phyloP scores from a whole-genome alignment of 345 rosid genomes.

The Eucalyptus tenuipes region DNA sequence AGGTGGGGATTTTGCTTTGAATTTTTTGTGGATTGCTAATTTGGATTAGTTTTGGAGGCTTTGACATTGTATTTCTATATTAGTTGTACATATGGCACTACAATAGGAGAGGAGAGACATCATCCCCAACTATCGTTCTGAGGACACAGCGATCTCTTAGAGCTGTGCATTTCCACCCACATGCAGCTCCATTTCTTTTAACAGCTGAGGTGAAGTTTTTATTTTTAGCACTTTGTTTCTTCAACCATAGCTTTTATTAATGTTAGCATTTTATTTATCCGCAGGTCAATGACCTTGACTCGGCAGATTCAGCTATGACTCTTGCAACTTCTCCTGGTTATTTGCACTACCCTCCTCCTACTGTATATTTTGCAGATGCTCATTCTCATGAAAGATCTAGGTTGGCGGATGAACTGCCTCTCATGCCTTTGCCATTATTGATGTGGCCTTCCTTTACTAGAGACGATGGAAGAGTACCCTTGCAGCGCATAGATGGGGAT shows the following conservation, averaged over 20 bases:
- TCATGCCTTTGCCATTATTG: slow-evolving; percentile 33
- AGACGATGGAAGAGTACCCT: slow-evolving; percentile 27
- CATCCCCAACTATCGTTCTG: slow-evolving; percentile 47
- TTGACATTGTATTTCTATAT: slow-evolving; percentile 1
- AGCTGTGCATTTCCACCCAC: slow-evolving; percentile 76
- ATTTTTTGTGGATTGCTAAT: not conserved
- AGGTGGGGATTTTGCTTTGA: slow-evolving; percentile 21
- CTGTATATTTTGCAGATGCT: slow-evolving; percentile 42
- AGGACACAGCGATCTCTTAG: slow-evolving; percentile 63
- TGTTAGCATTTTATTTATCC: slow-evolving; percentile 12
- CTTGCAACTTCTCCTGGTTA: slow-evolving; percentile 58
- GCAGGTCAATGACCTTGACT: slow-evolving; percentile 80
- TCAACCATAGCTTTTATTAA: not conserved
- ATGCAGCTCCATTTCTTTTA: slow-evolving; percentile 60
- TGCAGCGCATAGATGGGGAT: slow-evolving; percentile 26
- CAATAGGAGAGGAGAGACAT: slow-evolving; percentile 46
- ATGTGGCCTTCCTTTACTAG: slow-evolving; percentile 36
- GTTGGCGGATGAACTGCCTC: slow-evolving; percentile 44
- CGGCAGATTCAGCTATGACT: slow-evolving; percentile 55
- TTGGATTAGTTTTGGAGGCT: not conserved
- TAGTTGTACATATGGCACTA: slow-evolving; percentile 72
- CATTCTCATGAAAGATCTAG: slow-evolving; percentile 28
- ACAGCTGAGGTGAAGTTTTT: slow-evolving; percentile 55
- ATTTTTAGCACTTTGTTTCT: slow-evolving; percentile 1
- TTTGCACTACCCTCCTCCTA: slow-evolving; percentile 53